phyloP scores from a whole-genome alignment of 345 rosid species.

The Mangifera indica region DNA sequence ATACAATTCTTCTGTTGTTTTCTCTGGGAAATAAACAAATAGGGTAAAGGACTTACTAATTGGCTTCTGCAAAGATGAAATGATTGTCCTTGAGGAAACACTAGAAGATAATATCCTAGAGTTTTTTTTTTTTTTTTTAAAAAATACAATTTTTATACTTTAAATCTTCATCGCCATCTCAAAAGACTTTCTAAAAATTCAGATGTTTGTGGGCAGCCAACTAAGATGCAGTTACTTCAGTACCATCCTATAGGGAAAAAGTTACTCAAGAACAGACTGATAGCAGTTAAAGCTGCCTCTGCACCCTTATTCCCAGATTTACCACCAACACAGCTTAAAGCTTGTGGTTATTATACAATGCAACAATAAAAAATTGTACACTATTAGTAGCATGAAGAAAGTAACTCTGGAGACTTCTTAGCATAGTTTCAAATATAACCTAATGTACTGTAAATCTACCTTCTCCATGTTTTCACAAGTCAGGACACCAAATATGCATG shows the following conservation, averaged over 20 bases:
- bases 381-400: background rate
- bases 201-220: background rate
- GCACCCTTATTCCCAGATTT: slow-evolving; percentile 96
- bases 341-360: slow-evolving; percentile 43
- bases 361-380: background rate
- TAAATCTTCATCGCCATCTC: background rate
- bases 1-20: too few species aligned
- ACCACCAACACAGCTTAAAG: slow-evolving; percentile 93
- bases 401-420: background rate
- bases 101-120: background rate
- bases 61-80: background rate
- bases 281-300: slow-evolving; percentile 88
- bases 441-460: slow-evolving; percentile 43
- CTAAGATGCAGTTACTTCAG: background rate
- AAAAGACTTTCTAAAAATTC: background rate
- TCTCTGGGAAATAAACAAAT: too few species aligned
- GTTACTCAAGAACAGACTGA: slow-evolving; percentile 38
- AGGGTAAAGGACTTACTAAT: too few species aligned
- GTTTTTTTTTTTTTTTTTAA: background rate
- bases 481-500: slow-evolving; percentile 92
- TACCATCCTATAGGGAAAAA: background rate
- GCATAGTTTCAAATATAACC: slow-evolving; percentile 9
- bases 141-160: background rate
- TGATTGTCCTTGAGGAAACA: background rate
- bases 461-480: slow-evolving; percentile 98